Evolutionary conservation across 1,139 yeast species (phyloP), one percentile per base, ranked within the genome.

Genomic region (Wickerhamomyces sp.): DNA sequence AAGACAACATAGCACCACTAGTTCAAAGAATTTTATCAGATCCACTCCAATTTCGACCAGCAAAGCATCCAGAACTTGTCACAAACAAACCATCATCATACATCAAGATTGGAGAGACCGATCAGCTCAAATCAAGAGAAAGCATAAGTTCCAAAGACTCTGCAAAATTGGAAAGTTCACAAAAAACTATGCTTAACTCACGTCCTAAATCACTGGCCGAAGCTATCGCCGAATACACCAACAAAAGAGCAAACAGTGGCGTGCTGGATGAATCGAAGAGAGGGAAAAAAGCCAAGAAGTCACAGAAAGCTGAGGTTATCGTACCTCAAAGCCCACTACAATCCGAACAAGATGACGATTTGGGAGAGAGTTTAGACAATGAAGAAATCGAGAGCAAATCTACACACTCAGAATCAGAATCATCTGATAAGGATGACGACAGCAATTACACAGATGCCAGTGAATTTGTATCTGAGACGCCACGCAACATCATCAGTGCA

Each of bases 1-100:
- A 50, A 36, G 54, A 50, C 28, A 47, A 47, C 35, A 45, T 50
- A 15, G 48, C 54, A 20, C 68, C 66, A 21, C 59, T 75, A 36
- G 71, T 77, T 38, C 82, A 76, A 49, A 65, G 83, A 51, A 72
- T 77, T 42, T 66, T 78, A 30, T 59, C 72, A 38, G 72, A 70
- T 44, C 86, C 84, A 13, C 58, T 79, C 36, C 71, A 72, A 23
- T 82, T 81, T 57, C 72, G 69, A 33, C 66, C 74, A 12, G 83
- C 80, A 5, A 58, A 54, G 36, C 52, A 50, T 26, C 65, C 69
- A 3, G 72, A 66, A 45, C 51, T 59, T n/a, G 58, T 58, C 22
- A 52, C 61, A 28, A 38, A 38, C 34, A 45, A 44, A 34, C 52
- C 55, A 27, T 37, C 47, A 16, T 46, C 58, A 41, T 60, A 57